A percentile compares a stretch with the other conserved stretches of the same genome.
Evolutionary conservation across 78 protist species (phyloP).

Genomic region (Dictyostelium intermedium): DNA sequence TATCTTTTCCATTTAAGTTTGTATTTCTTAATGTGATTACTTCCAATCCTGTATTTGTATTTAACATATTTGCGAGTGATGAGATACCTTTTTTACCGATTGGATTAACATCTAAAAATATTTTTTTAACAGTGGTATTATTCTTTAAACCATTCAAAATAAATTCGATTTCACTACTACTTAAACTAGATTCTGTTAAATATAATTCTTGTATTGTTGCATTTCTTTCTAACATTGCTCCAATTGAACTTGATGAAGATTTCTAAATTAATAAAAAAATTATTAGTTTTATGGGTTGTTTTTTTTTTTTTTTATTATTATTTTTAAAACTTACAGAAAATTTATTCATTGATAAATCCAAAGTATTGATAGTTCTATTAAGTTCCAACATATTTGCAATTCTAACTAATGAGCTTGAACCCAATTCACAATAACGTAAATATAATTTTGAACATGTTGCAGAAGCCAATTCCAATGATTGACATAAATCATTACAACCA

Average conservation of each 20-base stretch:
- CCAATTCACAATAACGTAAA: constrained; percentile 43
- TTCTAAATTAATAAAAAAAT: constrained; percentile 7
- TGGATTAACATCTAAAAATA: constrained; percentile 54
- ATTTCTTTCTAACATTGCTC: neutral
- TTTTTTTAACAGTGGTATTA: constrained; percentile 4
- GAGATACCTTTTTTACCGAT: constrained; percentile 46
- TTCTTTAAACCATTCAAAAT: constrained; percentile 3
- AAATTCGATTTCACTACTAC: neutral
- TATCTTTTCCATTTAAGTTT: constrained; percentile 23
- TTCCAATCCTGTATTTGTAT: constrained; percentile 10
- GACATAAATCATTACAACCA: constrained; percentile 34
- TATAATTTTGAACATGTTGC: constrained; percentile 4
- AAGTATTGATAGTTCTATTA: constrained; percentile 2
- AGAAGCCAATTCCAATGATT: constrained; percentile 13
- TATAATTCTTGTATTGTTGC: constrained; percentile 22
- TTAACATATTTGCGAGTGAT: neutral
- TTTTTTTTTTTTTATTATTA: no score
- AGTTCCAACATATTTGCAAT: constrained; percentile 39
- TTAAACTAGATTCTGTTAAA: constrained; percentile 11
- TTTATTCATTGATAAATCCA: constrained; percentile 70
- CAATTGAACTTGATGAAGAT: neutral
- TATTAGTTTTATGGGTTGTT: neutral
- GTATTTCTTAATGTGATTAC: constrained; percentile 45
- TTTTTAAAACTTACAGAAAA: constrained; percentile 55
- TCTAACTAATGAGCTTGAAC: constrained; percentile 55